Evolutionary conservation across 345 rosid species (phyloP).

Genomic region (Streptanthus diversifolius): DNA sequence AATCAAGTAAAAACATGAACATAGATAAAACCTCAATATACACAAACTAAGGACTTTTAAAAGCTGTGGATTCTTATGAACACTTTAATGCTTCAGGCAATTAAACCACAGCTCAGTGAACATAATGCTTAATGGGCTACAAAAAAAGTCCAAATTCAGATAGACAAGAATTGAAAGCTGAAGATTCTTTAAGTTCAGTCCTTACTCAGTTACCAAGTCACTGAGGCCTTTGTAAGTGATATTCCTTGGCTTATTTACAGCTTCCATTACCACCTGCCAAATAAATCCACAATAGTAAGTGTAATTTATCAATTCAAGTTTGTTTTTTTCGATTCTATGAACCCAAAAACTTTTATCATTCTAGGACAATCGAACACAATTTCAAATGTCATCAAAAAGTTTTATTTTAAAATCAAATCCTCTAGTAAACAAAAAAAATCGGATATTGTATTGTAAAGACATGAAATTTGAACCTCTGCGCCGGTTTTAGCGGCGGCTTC

Average conservation of each 20-base stretch:
- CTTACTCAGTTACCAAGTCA: slow-evolving; percentile 94
- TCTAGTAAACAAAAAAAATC: too few relatives aligned
- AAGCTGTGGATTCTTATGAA: too few relatives aligned
- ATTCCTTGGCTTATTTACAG: slow-evolving; percentile 78
- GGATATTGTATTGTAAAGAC: neutral
- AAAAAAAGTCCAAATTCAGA: too few relatives aligned
- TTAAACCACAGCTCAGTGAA: too few relatives aligned
- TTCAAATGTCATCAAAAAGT: too few relatives aligned
- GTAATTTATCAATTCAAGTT: neutral
- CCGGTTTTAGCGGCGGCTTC: slow-evolving; percentile 85
- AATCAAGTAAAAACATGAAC: neutral
- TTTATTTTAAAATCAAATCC: neutral
- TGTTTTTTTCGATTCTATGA: neutral
- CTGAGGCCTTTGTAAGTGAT: slow-evolving; percentile 75
- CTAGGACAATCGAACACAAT: too few relatives aligned
- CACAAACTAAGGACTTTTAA: neutral
- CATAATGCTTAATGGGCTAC: too few relatives aligned
- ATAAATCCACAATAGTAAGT: neutral
- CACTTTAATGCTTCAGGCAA: too few relatives aligned
- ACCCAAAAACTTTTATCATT: neutral
- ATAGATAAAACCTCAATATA: neutral
- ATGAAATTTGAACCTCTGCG: slow-evolving; percentile 57
- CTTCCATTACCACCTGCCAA: slow-evolving; percentile 83
- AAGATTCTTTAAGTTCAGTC: neutral
- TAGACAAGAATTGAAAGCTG: too few relatives aligned